phyloP scores from a whole-genome alignment of 768 basidiomycete genomes.

The Tricholoma terreum region DNA sequence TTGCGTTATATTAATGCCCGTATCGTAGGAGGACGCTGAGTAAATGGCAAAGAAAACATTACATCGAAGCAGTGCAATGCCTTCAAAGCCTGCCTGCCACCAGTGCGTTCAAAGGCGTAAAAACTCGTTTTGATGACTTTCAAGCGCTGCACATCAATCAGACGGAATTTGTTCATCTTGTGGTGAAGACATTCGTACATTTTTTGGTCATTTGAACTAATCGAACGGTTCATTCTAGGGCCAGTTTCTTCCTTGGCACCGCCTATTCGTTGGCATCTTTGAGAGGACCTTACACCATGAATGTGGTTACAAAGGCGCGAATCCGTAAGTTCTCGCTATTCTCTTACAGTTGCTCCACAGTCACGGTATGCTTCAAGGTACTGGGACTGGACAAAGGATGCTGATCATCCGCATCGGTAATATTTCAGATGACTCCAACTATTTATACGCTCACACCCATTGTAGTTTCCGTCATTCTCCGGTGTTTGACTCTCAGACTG shows the following conservation, averaged over 20 bases:
- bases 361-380: constrained; percentile 22
- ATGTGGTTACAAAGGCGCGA: constrained; percentile 24
- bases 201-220: neutral
- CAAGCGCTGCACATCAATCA: constrained; percentile 32
- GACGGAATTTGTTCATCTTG: constrained; percentile 28
- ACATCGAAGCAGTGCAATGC: constrained; percentile 32
- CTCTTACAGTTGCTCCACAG: neutral
- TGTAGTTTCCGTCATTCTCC: constrained; percentile 31
- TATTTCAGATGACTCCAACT: constrained; percentile 1
- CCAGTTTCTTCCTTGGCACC: constrained; percentile 32
- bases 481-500: constrained; percentile 32
- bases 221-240: constrained; percentile 14
- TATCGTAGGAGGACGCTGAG: constrained; percentile 26
- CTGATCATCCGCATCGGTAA: constrained; percentile 21
- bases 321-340: constrained; percentile 16
- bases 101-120: constrained; percentile 17
- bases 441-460: neutral
- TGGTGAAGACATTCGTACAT: constrained; percentile 23
- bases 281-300: constrained; percentile 22
- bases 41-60: constrained; percentile 24
- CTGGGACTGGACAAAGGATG: constrained; percentile 41
- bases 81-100: constrained; percentile 28
- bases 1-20: neutral
- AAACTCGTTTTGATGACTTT: constrained; percentile 39
- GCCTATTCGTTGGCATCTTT: constrained; percentile 22